Conservation (phyloP, 2,329 filamentous ascomycete species). For the Trichophyton equinum region DNA sequence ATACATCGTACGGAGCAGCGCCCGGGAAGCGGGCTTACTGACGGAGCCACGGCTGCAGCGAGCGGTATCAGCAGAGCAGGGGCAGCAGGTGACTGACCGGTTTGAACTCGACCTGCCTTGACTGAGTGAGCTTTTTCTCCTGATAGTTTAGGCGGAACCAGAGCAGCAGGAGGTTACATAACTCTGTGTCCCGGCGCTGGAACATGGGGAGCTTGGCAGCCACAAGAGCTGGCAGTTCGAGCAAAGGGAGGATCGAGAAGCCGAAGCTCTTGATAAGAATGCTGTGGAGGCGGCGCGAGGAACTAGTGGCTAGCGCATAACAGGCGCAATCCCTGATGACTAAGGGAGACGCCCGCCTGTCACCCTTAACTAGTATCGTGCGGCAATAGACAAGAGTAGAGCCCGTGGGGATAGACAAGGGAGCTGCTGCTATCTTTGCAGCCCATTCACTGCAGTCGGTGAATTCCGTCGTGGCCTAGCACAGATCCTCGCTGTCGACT, state of each 20-base stretch:
- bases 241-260: background rate
- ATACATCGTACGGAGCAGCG: slow-evolving; percentile 3
- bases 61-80: slow-evolving; percentile 3
- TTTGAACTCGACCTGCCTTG: background rate
- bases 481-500: background rate
- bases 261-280: slow-evolving; percentile 1
- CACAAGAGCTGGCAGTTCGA: background rate
- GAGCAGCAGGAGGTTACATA: slow-evolving; percentile 2
- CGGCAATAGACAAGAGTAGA: background rate
- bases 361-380: background rate
- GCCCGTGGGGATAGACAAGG: background rate
- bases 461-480: background rate
- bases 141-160: background rate
- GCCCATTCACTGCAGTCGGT: background rate
- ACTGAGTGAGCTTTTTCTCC: background rate
- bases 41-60: slow-evolving; percentile 3
- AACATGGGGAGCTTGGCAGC: background rate
- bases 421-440: no score
- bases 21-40: background rate
- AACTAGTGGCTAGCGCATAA: slow-evolving; percentile 4
- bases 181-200: background rate
- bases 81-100: background rate
- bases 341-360: background rate
- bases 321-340: slow-evolving; percentile 4
- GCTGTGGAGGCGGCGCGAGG: slow-evolving; percentile 1